Evolutionary conservation across 257 asterid species (phyloP), one percentile per base, ranked within the genome.

Genomic region (Jacaranda copaia): DNA sequence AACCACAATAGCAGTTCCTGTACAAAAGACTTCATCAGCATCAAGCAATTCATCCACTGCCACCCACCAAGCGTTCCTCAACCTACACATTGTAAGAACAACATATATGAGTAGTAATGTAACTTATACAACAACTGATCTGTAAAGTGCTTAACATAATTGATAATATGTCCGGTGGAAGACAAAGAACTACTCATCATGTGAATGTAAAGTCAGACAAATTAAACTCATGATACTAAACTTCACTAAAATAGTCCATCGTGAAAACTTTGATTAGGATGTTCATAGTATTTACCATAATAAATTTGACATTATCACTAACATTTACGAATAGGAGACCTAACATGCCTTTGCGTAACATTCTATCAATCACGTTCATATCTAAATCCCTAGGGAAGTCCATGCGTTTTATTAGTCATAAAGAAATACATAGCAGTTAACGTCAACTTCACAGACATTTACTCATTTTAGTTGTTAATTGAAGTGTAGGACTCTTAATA

Each of bases 1-100:
- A 45, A 93, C 86, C 66, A 93, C 99, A 43, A 93, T 97, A 3
- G 99, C 98, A 11, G 98, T 96, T 78, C 97, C 98, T 0, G 97
- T 93, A 82, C 99, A 96, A 79, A 96, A 96, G 51, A 96, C 97
- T 83, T 96, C 98, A 81, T 96, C 99, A 45, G 98, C 99, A 78
- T 89, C 94, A n/a, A 96, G 97, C 88, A 96, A 75, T 79, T 96
- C 98, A 12, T 92, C 99, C 75, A 93, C 97, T 0, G 97, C 68
- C 74, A 93, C 93, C 68, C 74, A 93, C 93, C 35, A 42, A 48
- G 32, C 97, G 88, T 74, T 96, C 98, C 84, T 93, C 98, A 74
- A 90, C 97, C 99, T 93, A 76, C 20, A 75, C 14, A 79, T 39
- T 72, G 78, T 73, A 77, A 75, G 61, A 56, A 68, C 43, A 52